Conservation (phyloP, 164 flowering plant genomes). For the Dillenia suffruticosa region DNA sequence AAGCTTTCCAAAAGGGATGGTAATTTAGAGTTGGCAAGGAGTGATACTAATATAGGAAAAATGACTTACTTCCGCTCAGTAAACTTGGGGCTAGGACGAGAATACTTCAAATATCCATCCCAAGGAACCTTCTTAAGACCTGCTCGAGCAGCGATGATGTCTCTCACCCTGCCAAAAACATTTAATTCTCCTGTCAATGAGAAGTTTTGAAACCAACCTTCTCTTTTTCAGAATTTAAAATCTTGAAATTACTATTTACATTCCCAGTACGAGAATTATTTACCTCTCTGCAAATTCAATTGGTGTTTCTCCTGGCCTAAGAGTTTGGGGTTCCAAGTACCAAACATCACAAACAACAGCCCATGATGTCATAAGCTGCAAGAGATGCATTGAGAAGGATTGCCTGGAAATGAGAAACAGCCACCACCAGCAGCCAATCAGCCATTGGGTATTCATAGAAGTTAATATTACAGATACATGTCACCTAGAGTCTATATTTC, state of each 20-base stretch:
- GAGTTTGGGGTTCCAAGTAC: conserved; percentile 93
- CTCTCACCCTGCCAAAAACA: conserved; percentile 65
- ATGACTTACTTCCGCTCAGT: conserved; percentile 66
- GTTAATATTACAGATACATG: too few species aligned
- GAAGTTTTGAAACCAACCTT: background rate
- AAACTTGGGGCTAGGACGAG: conserved; percentile 93
- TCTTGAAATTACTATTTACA: background rate
- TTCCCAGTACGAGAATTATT: background rate
- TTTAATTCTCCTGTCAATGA: background rate
- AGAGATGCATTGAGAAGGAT: conserved; percentile 86
- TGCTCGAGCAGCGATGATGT: conserved; percentile 85
- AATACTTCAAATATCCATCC: conserved; percentile 96
- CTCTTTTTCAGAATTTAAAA: background rate
- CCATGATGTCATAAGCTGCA: conserved; percentile 99
- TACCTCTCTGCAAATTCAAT: conserved; percentile 97
- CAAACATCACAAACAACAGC: conserved; percentile 99
- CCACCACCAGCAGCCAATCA: too few species aligned
- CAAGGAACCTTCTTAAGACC: conserved; percentile 96
- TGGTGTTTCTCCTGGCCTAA: conserved; percentile 83
- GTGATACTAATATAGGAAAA: background rate
- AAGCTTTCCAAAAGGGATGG: background rate
- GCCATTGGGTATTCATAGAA: too few species aligned
- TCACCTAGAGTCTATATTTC: too few species aligned
- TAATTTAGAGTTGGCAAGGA: background rate
- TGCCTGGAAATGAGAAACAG: conserved; percentile 48